Evolutionary conservation across 73 alveolate genomes (phyloP), one percentile per base, ranked within the genome.

Genomic region (Symbiodinium pilosum): DNA sequence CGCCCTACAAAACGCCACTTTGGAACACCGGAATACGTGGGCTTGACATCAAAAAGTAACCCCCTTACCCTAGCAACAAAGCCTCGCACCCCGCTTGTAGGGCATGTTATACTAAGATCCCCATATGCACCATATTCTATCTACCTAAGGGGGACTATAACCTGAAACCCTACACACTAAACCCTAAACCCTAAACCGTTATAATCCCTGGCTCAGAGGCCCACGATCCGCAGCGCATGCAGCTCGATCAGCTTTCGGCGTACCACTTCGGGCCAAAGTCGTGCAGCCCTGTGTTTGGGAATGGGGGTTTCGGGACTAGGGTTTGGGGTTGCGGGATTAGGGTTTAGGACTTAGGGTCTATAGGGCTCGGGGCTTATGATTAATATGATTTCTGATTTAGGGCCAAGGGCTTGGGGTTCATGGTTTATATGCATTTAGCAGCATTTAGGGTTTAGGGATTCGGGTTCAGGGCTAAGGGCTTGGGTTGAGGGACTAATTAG

Each of bases 251-350:
- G 81, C 97, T 91, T 47, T 68, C 75, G 28, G 97, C 97, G 12
- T 91, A 91, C 84, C 97, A 91, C 97, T 91, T 91, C 40, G 97
- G 97, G 54, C 97, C 97, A 40, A 91, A 91, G 97, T 71, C 75
- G 0, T 56, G 16, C 32, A 56, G 75, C 75, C 75, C 0, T 18
- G 3, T 14, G n/a, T n/a, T n/a, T n/a, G n/a, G n/a, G n/a, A n/a
- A n/a, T n/a, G n/a, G 73, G 26, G 73, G 32, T 56, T 56, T 56
- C 9, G 32, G 73, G 73, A 16, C 26, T 56, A 16, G 26, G 26
- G 59, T 47, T 6, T 9, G 14, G 59, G 59, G 59, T 47, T 47
- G 59, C 6, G 14, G 34, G 34, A 16, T 56, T 16, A 56, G 73
- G 73, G 73, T 56, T 56, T 56, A 32, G 73, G 32, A 16, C 34